Evolutionary conservation across 129 eudicot species (phyloP).

Genomic region (Flaveria sonorensis): DNA sequence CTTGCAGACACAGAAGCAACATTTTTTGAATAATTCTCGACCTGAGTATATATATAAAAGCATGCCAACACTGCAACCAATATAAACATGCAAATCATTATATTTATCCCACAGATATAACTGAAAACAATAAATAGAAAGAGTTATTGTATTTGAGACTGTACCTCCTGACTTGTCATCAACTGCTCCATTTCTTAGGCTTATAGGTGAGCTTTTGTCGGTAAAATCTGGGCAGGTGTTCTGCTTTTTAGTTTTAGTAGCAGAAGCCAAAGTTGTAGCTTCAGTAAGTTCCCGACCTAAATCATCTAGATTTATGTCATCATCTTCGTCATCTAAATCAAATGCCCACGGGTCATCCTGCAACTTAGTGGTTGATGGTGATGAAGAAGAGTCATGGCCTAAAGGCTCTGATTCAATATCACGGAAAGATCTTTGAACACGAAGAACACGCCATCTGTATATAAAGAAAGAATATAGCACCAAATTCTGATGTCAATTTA

Average conservation of each 20-base stretch:
- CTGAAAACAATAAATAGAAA: neutral
- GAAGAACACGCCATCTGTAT: constrained; percentile 84
- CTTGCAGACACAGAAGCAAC: constrained; percentile 44
- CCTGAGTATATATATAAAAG: constrained; percentile 65
- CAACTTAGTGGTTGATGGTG: constrained; percentile 43
- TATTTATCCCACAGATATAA: neutral
- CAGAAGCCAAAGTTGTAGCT: constrained; percentile 63
- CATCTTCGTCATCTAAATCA: constrained; percentile 51
- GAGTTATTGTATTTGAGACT: neutral
- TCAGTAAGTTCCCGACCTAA: constrained; percentile 65
- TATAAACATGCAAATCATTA: constrained; percentile 16
- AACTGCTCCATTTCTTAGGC: constrained; percentile 35
- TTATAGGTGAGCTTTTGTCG: constrained; percentile 29
- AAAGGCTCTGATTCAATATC: constrained; percentile 30
- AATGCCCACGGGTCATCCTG: constrained; percentile 58
- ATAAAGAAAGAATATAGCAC: constrained; percentile 18
- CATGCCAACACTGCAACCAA: constrained; percentile 82
- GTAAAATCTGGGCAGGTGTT: constrained; percentile 21
- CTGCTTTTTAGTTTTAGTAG: constrained; percentile 41
- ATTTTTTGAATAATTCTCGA: constrained; percentile 52
- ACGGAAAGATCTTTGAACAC: constrained; percentile 60
- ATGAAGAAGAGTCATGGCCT: constrained; percentile 28
- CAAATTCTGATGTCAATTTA: constrained; percentile 7
- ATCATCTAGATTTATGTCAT: constrained; percentile 68
- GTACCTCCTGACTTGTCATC: constrained; percentile 55